A percentile compares a stretch with the other conserved stretches of the same genome.
phyloP scores from a whole-genome alignment of 73 alveolate species.

The Diophrys appendiculata region DNA sequence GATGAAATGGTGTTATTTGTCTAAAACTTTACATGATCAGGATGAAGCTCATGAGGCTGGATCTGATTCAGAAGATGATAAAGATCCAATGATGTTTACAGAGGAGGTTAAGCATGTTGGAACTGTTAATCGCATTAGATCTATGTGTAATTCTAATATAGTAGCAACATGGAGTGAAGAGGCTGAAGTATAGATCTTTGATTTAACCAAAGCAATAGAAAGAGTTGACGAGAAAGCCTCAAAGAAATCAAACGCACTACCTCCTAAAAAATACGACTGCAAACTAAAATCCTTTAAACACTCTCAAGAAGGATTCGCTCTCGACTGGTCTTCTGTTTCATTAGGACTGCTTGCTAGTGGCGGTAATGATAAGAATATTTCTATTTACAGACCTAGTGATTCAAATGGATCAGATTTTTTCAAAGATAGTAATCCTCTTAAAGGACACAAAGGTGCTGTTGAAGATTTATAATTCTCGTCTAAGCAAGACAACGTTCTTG shows the following conservation, averaged over 20 bases:
- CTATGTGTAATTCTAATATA: slow-evolving; percentile 82
- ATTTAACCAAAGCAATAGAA: slow-evolving; percentile 70
- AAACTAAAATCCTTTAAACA: slow-evolving; percentile 32
- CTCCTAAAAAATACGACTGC: not conserved
- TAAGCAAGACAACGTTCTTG: slow-evolving; percentile 81
- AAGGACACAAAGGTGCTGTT: slow-evolving; percentile 78
- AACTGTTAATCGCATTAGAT: slow-evolving; percentile 80
- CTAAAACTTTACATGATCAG: slow-evolving; percentile 70
- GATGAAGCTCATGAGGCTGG: slow-evolving; percentile 72
- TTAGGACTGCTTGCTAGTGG: slow-evolving; percentile 83
- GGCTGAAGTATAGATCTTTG: slow-evolving; percentile 78
- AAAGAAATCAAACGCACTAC: slow-evolving; percentile 3
- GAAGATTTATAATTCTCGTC: slow-evolving; percentile 90
- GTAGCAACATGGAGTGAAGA: slow-evolving; percentile 86
- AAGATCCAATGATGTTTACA: slow-evolving; percentile 80
- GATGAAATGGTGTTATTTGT: slow-evolving; percentile 85
- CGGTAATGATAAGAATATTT: slow-evolving; percentile 73
- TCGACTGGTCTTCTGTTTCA: slow-evolving; percentile 82
- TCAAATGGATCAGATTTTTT: slow-evolving; percentile 65
- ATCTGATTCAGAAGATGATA: slow-evolving; percentile 68
- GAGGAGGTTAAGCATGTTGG: slow-evolving; percentile 78
- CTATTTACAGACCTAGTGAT: slow-evolving; percentile 71
- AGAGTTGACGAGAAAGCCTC: slow-evolving; percentile 26
- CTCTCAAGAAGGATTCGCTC: slow-evolving; percentile 78
- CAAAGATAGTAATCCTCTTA: slow-evolving; percentile 32